phyloP scores from a whole-genome alignment of 2,329 filamentous ascomycete species.

The Metarhizium guizhouense region DNA sequence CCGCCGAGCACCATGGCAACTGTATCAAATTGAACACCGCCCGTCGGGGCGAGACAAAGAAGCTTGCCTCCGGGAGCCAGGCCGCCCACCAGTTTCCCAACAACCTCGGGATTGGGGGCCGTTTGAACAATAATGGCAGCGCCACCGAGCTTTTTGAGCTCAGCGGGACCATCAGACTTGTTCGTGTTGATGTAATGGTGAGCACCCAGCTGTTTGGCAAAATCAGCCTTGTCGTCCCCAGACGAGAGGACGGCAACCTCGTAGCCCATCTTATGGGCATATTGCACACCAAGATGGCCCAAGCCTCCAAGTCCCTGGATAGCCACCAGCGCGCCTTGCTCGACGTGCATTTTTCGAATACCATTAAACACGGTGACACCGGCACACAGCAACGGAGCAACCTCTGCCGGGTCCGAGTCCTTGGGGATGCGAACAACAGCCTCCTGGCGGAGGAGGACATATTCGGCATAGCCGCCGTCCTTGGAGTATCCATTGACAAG shows the following conservation, averaged over 20 bases:
- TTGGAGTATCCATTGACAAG: conserved; percentile 55
- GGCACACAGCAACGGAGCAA: conserved; percentile 54
- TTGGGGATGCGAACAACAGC: conserved; percentile 48
- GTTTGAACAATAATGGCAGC: conserved; percentile 54
- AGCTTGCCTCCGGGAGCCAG: conserved; percentile 48
- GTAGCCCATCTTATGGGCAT: conserved; percentile 68
- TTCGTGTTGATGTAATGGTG: conserved; percentile 41
- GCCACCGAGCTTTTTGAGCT: conserved; percentile 45
- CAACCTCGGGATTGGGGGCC: conserved; percentile 48
- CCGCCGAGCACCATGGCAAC: conserved; percentile 36
- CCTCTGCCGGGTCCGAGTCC: conserved; percentile 41
- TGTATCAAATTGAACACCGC: conserved; percentile 35
- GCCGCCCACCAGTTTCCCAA: conserved; percentile 43
- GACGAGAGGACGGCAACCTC: conserved; percentile 60
- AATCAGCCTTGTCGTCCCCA: conserved; percentile 57
- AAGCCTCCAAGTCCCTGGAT: conserved; percentile 66
- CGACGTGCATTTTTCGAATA: conserved; percentile 44
- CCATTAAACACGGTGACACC: conserved; percentile 56
- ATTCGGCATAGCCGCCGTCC: conserved; percentile 62
- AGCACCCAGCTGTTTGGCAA: conserved; percentile 43
- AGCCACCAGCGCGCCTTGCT: conserved; percentile 44
- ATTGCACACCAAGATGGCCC: conserved; percentile 71
- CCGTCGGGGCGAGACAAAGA: conserved; percentile 46
- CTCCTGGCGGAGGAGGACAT: conserved; percentile 50
- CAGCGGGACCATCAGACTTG: conserved; percentile 36